Base-by-base conservation (phyloP, 495 filamentous ascomycete species). In the Xylaria grammica region DNA sequence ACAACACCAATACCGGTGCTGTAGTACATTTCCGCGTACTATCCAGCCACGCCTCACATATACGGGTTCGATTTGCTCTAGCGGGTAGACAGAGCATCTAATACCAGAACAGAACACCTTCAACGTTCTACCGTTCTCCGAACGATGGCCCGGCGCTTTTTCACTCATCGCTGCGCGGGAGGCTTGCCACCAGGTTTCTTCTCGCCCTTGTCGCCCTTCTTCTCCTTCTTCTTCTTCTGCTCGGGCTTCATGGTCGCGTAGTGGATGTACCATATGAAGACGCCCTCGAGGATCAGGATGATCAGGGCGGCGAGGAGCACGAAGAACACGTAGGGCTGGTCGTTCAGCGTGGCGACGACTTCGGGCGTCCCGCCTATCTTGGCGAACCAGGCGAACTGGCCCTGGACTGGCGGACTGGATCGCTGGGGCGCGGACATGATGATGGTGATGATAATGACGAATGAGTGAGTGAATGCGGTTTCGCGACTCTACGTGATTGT, bases 291-390 rank as follows among this genome's bases (percentile, higher is more conserved):
- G 71, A 77, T 78, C 58, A 81, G 46, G 49, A 65, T 68, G 70
- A 84, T 66, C 34, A 84, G 75, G 54, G 79, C 77, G 69, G 82
- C 67, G 54, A 84, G 55, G 63, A 84, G 79, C 44, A 79, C 79
- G 55, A 77, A 81, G 77, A 84, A 82, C 42, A 82, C 71, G 65
- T 78, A 75, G 38, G 81, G 81, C 70, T 84, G 81, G 72, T 84
- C 80, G 74, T 84, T 84, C 59, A 84, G 74, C n/a, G 77, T 76
- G 59, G 79, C 79, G 51, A 84, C 79, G 65, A 79, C 81, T 60
- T 78, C 62, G n/a, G 73, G 72, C 4, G 81, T 81, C 15, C 80
- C 81, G 69, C 81, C 81, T 44, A 83, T 79, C 54, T 66, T 75
- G 72, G 46, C 24, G 56, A 83, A 78, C 75, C 78, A 83, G 65